Evolutionary conservation across 2,329 filamentous ascomycete species (phyloP), one percentile per base, ranked within the genome.

Genomic region (Hymenoscyphus linearis): DNA sequence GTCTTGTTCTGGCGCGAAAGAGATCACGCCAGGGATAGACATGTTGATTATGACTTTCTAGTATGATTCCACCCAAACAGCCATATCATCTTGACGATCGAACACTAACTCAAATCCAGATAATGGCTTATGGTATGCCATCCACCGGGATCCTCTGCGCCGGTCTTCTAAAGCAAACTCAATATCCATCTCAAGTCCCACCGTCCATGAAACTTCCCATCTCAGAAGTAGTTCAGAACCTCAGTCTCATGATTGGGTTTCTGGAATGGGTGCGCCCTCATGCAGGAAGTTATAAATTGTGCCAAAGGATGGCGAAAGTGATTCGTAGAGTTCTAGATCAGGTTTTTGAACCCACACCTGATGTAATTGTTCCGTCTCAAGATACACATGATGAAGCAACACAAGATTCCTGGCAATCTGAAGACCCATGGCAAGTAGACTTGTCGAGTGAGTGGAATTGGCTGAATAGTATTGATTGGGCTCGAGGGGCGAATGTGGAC

Each of bases 41-140:
- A 55, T 22, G 60, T 62, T 50, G 57, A 63, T 52, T 65, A 62
- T 59, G 64, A 66, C 26, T 67, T 56, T 31, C 57, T 64, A n/a
- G 61, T 67, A 52, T 22, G 62, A 60, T 35, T 12, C 1, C 16
- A 7, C 22, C 25, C 22, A 3, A 25, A 47, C 44, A 12, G 9
- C 31, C 6, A 22, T 18, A 1, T 25, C 44, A 50, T 22, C 22
- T 10, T 4, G 10, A 22, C 3, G 22, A 22, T 22, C n/a, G 5
- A 7, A 2, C 18, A 25, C 44, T 50, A 50, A 50, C 22, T 4
- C 18, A 50, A n/a, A 13, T n/a, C 14, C 35, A 68, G 67, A 60
- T 68, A 34, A 69, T 69, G 64, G 62, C 62, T n/a, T 68, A 65
- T 34, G 67, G 63, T 2, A 67, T 67, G 50, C 67, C 67, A 6